Conservation (phyloP, 192 early-diverging fungal species). For the Piromyces finnis region DNA sequence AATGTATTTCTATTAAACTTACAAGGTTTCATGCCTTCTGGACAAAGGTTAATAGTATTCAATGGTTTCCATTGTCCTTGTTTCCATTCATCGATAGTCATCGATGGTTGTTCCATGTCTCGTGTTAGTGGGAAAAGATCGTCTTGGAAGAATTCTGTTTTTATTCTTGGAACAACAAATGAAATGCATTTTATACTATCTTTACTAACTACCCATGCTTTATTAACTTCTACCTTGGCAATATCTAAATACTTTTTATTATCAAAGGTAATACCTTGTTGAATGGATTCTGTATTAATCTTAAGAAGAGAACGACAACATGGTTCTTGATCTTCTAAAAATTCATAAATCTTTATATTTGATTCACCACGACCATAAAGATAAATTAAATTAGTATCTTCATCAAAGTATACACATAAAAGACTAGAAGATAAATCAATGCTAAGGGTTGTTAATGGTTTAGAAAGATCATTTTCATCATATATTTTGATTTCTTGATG, state of each 20-base stretch:
- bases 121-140: conserved; percentile 56
- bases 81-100: conserved; percentile 40
- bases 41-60: conserved; percentile 12
- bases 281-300: conserved; percentile 33
- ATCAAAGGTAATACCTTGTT: conserved; percentile 52
- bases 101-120: conserved; percentile 24
- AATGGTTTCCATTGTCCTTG: not conserved
- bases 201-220: not conserved
- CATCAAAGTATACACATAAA: conserved; percentile 48
- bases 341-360: conserved; percentile 53
- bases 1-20: no score
- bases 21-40: conserved; percentile 21
- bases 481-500: conserved; percentile 15
- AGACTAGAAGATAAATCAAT: conserved; percentile 64
- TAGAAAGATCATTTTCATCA: conserved; percentile 7
- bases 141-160: conserved; percentile 82
- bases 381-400: conserved; percentile 47
- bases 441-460: not conserved
- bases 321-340: conserved; percentile 13
- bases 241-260: conserved; percentile 52
- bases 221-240: conserved; percentile 41
- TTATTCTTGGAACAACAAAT: conserved; percentile 57
- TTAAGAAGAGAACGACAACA: conserved; percentile 27
- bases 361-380: conserved; percentile 62
- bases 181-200: conserved; percentile 51